Evolutionary conservation across 2,329 filamentous ascomycete genomes (phyloP).

Genomic region (Pseudogymnoascus sp.): DNA sequence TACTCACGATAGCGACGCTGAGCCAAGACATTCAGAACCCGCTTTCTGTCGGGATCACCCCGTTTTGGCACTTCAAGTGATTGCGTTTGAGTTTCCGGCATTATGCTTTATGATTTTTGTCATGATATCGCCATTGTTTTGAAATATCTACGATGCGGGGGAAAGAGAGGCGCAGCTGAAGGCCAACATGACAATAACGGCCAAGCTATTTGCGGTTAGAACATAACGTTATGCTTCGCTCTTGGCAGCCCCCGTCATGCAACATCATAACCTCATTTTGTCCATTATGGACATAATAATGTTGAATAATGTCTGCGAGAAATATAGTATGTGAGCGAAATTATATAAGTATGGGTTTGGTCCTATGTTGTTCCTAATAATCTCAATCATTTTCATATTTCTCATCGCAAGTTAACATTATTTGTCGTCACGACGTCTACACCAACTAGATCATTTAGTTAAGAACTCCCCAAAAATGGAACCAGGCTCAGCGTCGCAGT

Average conservation of each 20-base stretch:
- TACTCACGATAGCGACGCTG: slow-evolving; percentile 13
- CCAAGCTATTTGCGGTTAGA: slow-evolving; percentile 6
- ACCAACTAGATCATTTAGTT: not conserved
- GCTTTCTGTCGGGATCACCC: slow-evolving; percentile 11
- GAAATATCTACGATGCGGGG: not conserved
- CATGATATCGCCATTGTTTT: not conserved
- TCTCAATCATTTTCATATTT: not conserved
- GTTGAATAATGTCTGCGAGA: not conserved
- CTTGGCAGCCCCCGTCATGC: not conserved
- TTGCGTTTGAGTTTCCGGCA: slow-evolving; percentile 9
- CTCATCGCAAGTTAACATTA: not conserved
- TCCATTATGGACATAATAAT: not conserved
- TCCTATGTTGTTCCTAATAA: not conserved
- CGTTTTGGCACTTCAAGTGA: not conserved
- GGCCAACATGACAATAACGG: not conserved
- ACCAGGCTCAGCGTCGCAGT: not conserved
- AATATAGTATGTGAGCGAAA: not conserved
- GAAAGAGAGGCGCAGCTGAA: not conserved
- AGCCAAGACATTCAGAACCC: slow-evolving; percentile 11
- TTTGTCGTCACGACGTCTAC: not conserved
- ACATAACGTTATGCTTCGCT: slow-evolving; percentile 4
- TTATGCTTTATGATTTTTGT: slow-evolving; percentile 8
- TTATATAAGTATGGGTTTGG: not conserved
- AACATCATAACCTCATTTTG: slow-evolving; percentile 1
- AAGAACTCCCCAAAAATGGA: not conserved